phyloP scores from a whole-genome alignment of 2,329 filamentous ascomycete species.

The Pyricularia sp. region DNA sequence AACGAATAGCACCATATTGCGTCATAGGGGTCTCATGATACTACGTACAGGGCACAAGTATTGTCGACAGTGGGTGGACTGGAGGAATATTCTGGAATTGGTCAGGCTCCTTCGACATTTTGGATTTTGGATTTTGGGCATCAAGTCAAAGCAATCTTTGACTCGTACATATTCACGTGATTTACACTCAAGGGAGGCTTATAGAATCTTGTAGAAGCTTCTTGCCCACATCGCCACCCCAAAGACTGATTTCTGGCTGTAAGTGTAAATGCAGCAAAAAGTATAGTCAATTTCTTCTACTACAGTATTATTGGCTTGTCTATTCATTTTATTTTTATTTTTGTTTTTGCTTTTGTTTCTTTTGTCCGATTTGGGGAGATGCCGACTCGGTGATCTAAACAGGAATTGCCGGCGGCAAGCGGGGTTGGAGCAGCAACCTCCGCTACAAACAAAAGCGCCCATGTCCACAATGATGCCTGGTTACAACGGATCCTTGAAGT shows the following conservation, averaged over 20 bases:
- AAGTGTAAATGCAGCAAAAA: background rate
- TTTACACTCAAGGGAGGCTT: background rate
- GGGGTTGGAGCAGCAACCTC: background rate
- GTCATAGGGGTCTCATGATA: background rate
- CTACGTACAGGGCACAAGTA: background rate
- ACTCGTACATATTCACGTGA: background rate
- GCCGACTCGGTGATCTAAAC: background rate
- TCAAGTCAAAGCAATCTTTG: background rate
- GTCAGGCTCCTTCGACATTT: background rate
- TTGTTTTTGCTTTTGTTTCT: background rate
- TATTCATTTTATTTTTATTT: too few species aligned
- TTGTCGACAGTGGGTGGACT: background rate
- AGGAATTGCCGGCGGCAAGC: background rate
- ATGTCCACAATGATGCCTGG: background rate
- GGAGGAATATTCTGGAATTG: background rate
- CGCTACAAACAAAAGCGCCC: too few species aligned
- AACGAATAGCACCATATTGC: background rate
- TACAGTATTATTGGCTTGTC: too few species aligned
- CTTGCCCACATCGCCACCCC: background rate
- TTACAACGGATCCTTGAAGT: background rate
- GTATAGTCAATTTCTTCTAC: background rate
- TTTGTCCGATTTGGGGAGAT: background rate
- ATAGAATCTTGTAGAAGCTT: background rate
- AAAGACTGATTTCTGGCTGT: background rate
- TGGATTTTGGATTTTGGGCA: background rate